A percentile compares a stretch with the other conserved stretches of the same genome.
These are phyloP conservation scores for Neurospora pannonica DNA, from an alignment of 495 filamentous ascomycete species.

Conservation along the genomic window DNA sequence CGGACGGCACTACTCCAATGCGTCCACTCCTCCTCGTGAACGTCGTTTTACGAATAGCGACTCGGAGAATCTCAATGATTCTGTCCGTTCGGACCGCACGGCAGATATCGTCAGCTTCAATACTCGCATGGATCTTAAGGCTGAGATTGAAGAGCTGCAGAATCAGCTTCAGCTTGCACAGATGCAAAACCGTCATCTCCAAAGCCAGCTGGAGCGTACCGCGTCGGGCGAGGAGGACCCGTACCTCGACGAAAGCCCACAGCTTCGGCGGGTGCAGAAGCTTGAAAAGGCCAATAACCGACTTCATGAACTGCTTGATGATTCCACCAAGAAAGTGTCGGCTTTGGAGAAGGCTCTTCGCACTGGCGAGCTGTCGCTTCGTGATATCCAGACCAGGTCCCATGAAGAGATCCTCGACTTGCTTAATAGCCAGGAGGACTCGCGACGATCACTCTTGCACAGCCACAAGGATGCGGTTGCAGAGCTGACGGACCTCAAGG, in stretches of 20 bases:
- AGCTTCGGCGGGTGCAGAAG: slow-evolving; percentile 74
- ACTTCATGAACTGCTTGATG: slow-evolving; percentile 89
- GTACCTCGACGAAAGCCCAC: slow-evolving; percentile 72
- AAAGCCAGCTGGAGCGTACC: slow-evolving; percentile 69
- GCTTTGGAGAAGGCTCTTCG: slow-evolving; percentile 78
- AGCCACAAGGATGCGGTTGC: slow-evolving; percentile 76
- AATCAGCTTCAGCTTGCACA: slow-evolving; percentile 92
- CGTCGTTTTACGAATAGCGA: slow-evolving; percentile 59
- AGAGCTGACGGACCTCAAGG: slow-evolving; percentile 77
- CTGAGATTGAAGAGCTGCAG: slow-evolving; percentile 85
- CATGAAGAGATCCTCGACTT: slow-evolving; percentile 93
- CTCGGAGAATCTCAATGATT: slow-evolving; percentile 55
- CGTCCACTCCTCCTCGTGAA: slow-evolving; percentile 50
- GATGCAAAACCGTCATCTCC: slow-evolving; percentile 92
- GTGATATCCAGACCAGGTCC: slow-evolving; percentile 86
- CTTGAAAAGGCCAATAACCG: slow-evolving; percentile 87
- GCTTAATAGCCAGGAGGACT: slow-evolving; percentile 88
- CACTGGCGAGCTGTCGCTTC: slow-evolving; percentile 79
- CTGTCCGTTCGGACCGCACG: slow-evolving; percentile 76
- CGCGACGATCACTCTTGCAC: slow-evolving; percentile 69
- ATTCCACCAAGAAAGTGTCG: slow-evolving; percentile 89
- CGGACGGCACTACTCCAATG: slow-evolving; percentile 58
- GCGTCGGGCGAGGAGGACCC: slow-evolving; percentile 50
- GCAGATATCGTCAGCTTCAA: slow-evolving; percentile 85
- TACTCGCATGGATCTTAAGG: slow-evolving; percentile 80